Conservation (phyloP, 108 stramenopile species). For the Skeletonema grethae region DNA sequence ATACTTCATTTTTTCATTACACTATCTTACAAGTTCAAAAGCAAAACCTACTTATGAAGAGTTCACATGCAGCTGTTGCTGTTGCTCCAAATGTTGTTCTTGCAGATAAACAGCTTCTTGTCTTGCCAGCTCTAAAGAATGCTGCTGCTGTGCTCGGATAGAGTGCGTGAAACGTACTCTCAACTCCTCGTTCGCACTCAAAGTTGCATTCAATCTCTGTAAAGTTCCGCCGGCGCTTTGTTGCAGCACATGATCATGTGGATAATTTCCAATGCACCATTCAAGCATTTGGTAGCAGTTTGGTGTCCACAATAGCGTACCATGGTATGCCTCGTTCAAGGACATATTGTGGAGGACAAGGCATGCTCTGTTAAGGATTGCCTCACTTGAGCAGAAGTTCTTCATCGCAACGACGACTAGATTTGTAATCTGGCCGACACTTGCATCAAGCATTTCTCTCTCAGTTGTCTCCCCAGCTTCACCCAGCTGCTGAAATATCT, state of each 20-base stretch:
- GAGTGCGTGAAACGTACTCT: conserved; percentile 40
- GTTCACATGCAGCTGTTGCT: conserved; percentile 3
- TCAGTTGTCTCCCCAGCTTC: conserved; percentile 55
- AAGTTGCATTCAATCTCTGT: conserved; percentile 69
- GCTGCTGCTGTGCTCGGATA: conserved; percentile 43
- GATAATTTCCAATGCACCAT: conserved; percentile 86
- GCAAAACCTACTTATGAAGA: background rate
- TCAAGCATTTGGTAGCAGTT: conserved; percentile 87
- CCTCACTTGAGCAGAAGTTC: conserved; percentile 86
- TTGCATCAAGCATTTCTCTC: conserved; percentile 78
- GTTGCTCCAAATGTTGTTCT: conserved; percentile 29
- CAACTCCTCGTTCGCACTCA: conserved; percentile 46
- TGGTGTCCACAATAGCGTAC: conserved; percentile 77
- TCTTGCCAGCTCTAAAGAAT: conserved; percentile 40
- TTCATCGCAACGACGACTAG: conserved; percentile 88
- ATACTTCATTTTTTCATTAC: conserved; percentile 11
- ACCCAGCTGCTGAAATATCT: conserved; percentile 45
- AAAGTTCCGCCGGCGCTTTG: conserved; percentile 86
- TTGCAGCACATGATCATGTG: conserved; percentile 80
- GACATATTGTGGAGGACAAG: conserved; percentile 93
- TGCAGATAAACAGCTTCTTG: conserved; percentile 39
- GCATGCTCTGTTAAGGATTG: conserved; percentile 91
- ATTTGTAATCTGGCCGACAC: conserved; percentile 66
- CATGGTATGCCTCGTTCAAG: conserved; percentile 77
- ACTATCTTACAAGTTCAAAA: conserved; percentile 3